phyloP scores from a whole-genome alignment of 768 basidiomycete genomes.

The Termitomyces sp. region DNA sequence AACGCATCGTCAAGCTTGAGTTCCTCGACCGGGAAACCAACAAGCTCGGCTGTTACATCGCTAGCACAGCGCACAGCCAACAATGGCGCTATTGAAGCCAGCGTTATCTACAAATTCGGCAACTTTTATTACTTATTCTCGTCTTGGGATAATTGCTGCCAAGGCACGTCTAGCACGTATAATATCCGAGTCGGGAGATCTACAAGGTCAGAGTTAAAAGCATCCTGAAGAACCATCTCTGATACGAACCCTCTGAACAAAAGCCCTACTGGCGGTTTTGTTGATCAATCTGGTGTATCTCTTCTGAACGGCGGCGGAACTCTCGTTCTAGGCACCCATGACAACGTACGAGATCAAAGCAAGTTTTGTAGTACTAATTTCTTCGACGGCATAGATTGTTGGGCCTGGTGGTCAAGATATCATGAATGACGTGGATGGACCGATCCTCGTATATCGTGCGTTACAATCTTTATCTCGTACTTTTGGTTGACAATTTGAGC shows the following conservation, averaged over 20 bases:
- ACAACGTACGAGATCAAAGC: slow-evolving; percentile 25
- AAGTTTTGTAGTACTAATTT: neutral
- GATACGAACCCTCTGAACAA: neutral
- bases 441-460: slow-evolving; percentile 50
- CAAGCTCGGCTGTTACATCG: slow-evolving; percentile 33
- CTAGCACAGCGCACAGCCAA: slow-evolving; percentile 42
- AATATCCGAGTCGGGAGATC: slow-evolving; percentile 58
- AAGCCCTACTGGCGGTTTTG: slow-evolving; percentile 41
- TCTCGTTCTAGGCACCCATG: slow-evolving; percentile 43
- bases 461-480: slow-evolving; percentile 3
- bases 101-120: slow-evolving; percentile 38
- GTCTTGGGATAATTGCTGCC: slow-evolving; percentile 52
- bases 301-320: slow-evolving; percentile 49
- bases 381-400: slow-evolving; percentile 28
- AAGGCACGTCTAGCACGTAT: slow-evolving; percentile 49
- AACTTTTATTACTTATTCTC: slow-evolving; percentile 53
- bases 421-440: slow-evolving; percentile 39
- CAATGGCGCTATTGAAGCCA: slow-evolving; percentile 47
- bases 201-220: slow-evolving; percentile 22
- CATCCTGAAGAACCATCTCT: neutral
- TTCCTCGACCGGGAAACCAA: slow-evolving; percentile 38
- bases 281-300: slow-evolving; percentile 42
- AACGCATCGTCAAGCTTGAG: slow-evolving; percentile 21
- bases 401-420: slow-evolving; percentile 57
- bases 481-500: neutral